phyloP scores from a whole-genome alignment of 2,329 filamentous ascomycete species.

The Geosmithia morbida region DNA sequence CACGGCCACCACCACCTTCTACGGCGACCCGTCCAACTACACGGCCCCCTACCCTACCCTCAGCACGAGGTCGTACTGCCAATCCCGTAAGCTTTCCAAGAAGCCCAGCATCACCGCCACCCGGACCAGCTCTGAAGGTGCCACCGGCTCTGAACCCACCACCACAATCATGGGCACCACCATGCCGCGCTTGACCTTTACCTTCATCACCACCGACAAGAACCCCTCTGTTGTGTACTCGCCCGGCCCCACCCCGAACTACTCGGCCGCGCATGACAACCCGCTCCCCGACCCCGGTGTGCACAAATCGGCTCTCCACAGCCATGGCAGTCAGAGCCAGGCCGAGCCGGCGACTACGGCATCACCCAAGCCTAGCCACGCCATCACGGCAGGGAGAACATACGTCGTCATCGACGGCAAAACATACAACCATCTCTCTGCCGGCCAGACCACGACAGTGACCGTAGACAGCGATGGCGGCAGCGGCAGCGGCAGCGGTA shows the following conservation, averaged over 20 bases:
- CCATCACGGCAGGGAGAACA: conserved; percentile 26
- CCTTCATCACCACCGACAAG: conserved; percentile 37
- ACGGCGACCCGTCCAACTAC: conserved; percentile 28
- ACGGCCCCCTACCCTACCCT: conserved; percentile 28
- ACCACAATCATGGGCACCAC: neutral
- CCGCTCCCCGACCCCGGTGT: neutral
- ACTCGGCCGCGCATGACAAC: conserved; percentile 9
- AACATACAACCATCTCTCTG: conserved; percentile 24
- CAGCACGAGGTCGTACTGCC: conserved; percentile 22
- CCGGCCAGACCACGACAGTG: conserved; percentile 24
- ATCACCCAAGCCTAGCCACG: conserved; percentile 12
- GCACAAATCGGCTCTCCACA: neutral
- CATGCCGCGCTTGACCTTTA: conserved; percentile 14
- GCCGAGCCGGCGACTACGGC: neutral
- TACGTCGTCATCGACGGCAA: conserved; percentile 31
- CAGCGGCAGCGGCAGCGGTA: too few species aligned
- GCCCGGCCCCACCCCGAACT: conserved; percentile 21
- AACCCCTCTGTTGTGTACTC: conserved; percentile 34
- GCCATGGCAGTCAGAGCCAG: too few species aligned
- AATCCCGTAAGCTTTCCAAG: conserved; percentile 1
- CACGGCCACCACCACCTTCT: conserved; percentile 34
- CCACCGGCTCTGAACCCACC: neutral
- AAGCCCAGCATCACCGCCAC: neutral
- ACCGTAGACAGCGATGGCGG: conserved; percentile 21
- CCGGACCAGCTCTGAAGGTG: neutral